Base-by-base conservation (phyloP, 768 basidiomycete genomes). In the Dacryopinax spathularia region DNA sequence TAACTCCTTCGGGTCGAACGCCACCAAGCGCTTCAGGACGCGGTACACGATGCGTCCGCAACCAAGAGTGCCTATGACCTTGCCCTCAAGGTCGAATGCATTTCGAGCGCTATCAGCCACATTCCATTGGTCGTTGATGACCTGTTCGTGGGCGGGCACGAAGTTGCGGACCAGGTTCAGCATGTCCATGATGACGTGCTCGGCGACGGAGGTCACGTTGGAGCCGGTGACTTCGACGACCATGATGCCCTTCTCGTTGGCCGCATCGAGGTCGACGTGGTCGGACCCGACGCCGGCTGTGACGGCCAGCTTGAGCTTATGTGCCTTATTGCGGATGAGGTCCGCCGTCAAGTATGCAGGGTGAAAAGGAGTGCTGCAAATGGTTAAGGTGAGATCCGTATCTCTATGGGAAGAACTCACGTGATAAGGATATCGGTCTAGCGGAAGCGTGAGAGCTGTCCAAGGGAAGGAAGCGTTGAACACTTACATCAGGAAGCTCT, bases 281-380 rank as follows among this genome's bases (percentile, higher is more conserved):
- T 93, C 92, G 20, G 88, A 90, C 12, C 91, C 89, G 56, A 92
- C 90, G 73, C 89, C 90, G 65, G 91, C 92, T 25, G 92, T 96
- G 70, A 94, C 81, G 70, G 88, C 89, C 63, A 94, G 72, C 76
- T 91, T 94, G 66, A 96, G 82, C 69, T 93, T 92, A 75, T 87
- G 87, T 33, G 92, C 90, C 82, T 90, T 72, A 33, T 87, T 88
- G 61, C 83, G 78, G 65, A 89, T 70, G 62, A 89, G 77, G 0
- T 88, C 87, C 35, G 77, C 80, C 1, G 88, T 91, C 65, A 91
- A 80, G 73, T 90, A 91, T 67, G 85, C 88, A 63, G 88, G 88
- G 73, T 91, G 88, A 84, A 91, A 90, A 4, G 88, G 88, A 3
- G 88, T 89, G 1, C 88, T 88, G 72, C 89, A 16, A 64, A 64